Base-by-base conservation (phyloP, 2,329 filamentous ascomycete species). In the Xylariaceae sp. region DNA sequence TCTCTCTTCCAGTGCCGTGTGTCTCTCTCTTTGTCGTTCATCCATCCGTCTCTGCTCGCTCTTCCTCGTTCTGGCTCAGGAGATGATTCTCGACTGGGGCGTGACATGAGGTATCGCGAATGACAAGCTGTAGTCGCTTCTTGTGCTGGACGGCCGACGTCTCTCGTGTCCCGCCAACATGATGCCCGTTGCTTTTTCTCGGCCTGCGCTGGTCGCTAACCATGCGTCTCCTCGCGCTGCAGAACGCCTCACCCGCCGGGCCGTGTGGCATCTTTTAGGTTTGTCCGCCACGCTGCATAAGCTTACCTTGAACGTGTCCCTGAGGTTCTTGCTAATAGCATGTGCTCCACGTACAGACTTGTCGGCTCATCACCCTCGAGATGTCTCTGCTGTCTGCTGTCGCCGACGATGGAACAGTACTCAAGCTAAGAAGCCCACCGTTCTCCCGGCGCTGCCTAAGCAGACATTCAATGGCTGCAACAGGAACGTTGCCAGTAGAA, bases 261-360 rank as follows among this genome's bases (percentile, higher is more conserved):
- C 47, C 28, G 44, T 47, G 35, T 54, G 54, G 36, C 56, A 52
- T 45, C 43, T 60, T 42, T 47, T 57, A 59, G 59, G 59, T 60
- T 55, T 34, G 56, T 58, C 42, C 44, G 33, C 44, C 34, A 35
- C 41, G 38, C n/a, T n/a, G n/a, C 38, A 45, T 26, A 26, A 26
- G 22, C 11, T 26, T 38, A 36, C 34, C 34, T 36, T 34, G 38
- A 18, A 4, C 38, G 33, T 38, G 29, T 37, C 16, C 44, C 11
- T 19, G 19, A 24, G 34, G 24, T 40, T 28, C 24, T 29, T 4
- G 24, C 39, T 34, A 35, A 32, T 30, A 49, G 47, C 50, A 39
- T n/a, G 49, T 55, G 49, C 54, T 59, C 48, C 43, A 42, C 42
- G 36, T 44, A 43, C 51, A 60, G 58, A 54, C 45, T 44, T 44